These are phyloP conservation scores for Hemileia vastatrix DNA, from an alignment of 1,284 basidiomycete species.

Conservation along the genomic window DNA sequence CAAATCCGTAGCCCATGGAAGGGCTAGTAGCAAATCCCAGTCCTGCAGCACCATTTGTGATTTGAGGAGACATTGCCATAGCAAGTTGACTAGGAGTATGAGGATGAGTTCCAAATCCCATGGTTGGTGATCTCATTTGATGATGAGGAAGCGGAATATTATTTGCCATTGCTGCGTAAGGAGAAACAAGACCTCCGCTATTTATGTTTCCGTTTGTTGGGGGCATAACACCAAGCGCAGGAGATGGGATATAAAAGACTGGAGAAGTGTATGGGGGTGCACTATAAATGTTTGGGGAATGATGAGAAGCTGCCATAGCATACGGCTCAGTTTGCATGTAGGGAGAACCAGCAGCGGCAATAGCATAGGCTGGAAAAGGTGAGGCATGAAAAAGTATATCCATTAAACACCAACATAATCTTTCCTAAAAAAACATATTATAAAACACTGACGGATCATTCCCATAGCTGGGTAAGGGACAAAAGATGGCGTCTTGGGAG, in stretches of 20 bases:
- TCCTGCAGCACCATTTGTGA: slow-evolving; percentile 5
- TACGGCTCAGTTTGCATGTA: slow-evolving; percentile 22
- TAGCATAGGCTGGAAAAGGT: slow-evolving; percentile 2
- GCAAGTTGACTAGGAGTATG: slow-evolving; percentile 11
- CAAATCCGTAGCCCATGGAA: slow-evolving; percentile 22
- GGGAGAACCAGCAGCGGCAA: slow-evolving; percentile 17
- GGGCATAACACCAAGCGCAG: slow-evolving; percentile 18
- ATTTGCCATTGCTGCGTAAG: too few species aligned
- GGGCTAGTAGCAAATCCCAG: slow-evolving; percentile 22
- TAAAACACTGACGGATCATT: slow-evolving; percentile 12
- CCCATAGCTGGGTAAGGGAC: slow-evolving; percentile 23
- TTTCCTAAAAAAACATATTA: not conserved
- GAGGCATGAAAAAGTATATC: not conserved
- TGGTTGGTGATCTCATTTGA: slow-evolving; percentile 8
- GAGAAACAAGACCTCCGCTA: slow-evolving; percentile 8
- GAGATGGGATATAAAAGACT: slow-evolving; percentile 22
- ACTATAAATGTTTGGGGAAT: not conserved
- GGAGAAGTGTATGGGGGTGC: slow-evolving; percentile 13
- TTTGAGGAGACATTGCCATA: slow-evolving; percentile 21
- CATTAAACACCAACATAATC: not conserved
- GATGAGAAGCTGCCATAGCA: slow-evolving; percentile 5
- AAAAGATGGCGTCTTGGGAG: slow-evolving; percentile 23
- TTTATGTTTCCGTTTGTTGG: slow-evolving; percentile 13
- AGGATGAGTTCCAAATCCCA: slow-evolving; percentile 15
- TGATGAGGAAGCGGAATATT: slow-evolving; percentile 14